phyloP scores from a whole-genome alignment of 805 yeast species.

The Schizosaccharomyces cryophilus region DNA sequence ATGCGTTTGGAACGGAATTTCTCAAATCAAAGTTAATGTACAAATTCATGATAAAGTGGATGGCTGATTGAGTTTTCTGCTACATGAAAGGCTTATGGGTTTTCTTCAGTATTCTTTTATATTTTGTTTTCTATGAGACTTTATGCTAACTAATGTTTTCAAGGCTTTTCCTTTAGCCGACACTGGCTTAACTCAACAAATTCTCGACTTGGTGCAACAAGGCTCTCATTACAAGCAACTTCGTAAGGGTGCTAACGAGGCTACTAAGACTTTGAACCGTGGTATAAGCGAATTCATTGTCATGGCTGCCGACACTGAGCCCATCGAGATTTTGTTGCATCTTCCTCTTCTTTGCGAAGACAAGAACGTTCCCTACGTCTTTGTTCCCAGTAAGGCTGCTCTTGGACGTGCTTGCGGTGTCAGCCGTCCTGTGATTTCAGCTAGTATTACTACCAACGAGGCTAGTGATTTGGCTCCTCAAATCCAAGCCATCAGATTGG shows the following conservation, averaged over 20 bases:
- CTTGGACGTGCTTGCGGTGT: conserved; percentile 99
- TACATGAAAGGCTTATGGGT: background rate
- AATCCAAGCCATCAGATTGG: conserved; percentile 92
- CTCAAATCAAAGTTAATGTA: too few species aligned
- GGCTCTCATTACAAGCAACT: conserved; percentile 93
- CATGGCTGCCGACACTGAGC: conserved; percentile 99
- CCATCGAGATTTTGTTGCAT: conserved; percentile 92
- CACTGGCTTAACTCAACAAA: conserved; percentile 82
- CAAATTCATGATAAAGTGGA: too few species aligned
- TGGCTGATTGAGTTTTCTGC: background rate
- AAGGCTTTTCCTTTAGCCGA: conserved; percentile 97
- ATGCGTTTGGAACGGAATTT: background rate
- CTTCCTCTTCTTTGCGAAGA: conserved; percentile 95
- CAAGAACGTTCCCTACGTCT: conserved; percentile 97
- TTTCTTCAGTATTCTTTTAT: too few species aligned
- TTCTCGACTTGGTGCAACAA: conserved; percentile 93
- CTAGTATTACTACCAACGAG: conserved; percentile 92
- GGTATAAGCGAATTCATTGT: conserved; percentile 97
- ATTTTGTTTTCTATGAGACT: background rate
- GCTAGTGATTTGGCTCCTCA: conserved; percentile 93
- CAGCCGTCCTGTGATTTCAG: conserved; percentile 96
- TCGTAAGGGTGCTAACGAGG: conserved; percentile 98
- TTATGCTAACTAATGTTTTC: background rate
- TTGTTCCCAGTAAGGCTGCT: conserved; percentile 95
- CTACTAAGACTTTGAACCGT: conserved; percentile 96